Evolutionary conservation across 768 basidiomycete genomes (phyloP), one percentile per base, ranked within the genome.

Genomic region (Hebeloma cylindrosporum): DNA sequence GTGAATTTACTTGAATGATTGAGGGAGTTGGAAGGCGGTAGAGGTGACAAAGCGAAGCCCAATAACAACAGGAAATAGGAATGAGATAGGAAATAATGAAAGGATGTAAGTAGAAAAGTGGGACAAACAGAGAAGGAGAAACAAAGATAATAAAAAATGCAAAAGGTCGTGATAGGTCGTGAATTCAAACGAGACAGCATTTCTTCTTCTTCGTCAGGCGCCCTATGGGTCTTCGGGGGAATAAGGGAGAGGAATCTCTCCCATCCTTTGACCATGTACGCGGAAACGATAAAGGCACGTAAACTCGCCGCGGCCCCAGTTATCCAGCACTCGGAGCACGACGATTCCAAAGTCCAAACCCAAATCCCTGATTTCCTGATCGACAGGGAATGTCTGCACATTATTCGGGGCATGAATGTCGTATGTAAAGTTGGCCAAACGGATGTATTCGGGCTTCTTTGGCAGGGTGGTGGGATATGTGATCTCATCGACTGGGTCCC

Each of bases 211-310:
- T n/a, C n/a, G n/a, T n/a, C n/a, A n/a, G n/a, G n/a, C n/a, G n/a
- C n/a, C n/a, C n/a, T n/a, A n/a, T n/a, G n/a, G n/a, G n/a, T n/a
- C n/a, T n/a, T n/a, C n/a, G n/a, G n/a, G n/a, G n/a, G n/a, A n/a
- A n/a, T n/a, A 62, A 4, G 73, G 70, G 28, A 62, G 52, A 5
- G 73, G 71, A 14, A 60, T 54, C 40, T 69, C 75, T 8, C 65
- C 74, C 40, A 81, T 56, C 43, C 61, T 70, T 53, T 78, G 68
- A 11, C 89, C 89, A 56, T 91, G 88, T 22, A 89, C 86, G 31
- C 89, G 78, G 67, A 92, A 70, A 32, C 89, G 81, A 65, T 93
- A 98, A 28, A 98, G 65, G 64, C 95, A 98, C 0, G 94, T 96
- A 60, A 78, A 90, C 45, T 85, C 82, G 5, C 75, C 72, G 64